phyloP scores from a whole-genome alignment of 768 basidiomycete species.

The Boletellus ananas region DNA sequence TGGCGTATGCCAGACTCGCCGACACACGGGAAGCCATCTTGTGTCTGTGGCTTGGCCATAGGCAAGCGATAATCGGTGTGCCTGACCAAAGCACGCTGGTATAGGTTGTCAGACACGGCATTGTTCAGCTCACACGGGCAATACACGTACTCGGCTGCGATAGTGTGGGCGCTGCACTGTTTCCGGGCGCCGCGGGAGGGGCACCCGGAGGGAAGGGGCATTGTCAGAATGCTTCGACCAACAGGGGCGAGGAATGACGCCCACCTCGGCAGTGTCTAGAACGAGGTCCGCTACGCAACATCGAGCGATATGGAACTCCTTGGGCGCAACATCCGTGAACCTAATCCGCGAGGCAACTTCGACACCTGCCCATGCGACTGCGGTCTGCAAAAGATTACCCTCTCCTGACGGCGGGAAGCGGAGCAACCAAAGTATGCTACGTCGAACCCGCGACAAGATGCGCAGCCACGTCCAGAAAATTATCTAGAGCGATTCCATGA shows the following conservation, averaged over 20 bases:
- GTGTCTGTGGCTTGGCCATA: slow-evolving; percentile 41
- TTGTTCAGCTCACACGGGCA: background rate
- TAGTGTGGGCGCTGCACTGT: slow-evolving; percentile 52
- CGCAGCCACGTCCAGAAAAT: slow-evolving; percentile 49
- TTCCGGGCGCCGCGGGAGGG: background rate
- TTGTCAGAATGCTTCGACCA: background rate
- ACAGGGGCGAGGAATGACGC: background rate
- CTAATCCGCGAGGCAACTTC: slow-evolving; percentile 43
- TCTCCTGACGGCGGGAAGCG: slow-evolving; percentile 50
- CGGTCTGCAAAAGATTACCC: slow-evolving; percentile 39
- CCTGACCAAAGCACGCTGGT: slow-evolving; percentile 48
- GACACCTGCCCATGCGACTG: slow-evolving; percentile 42
- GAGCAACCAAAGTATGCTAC: slow-evolving; percentile 51
- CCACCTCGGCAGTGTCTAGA: slow-evolving; percentile 49
- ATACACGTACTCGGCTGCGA: slow-evolving; percentile 43
- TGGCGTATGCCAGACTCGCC: slow-evolving; percentile 45
- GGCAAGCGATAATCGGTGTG: slow-evolving; percentile 46
- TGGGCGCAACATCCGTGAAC: slow-evolving; percentile 47
- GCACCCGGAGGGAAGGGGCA: background rate
- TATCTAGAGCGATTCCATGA: slow-evolving; percentile 21
- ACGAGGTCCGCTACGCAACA: slow-evolving; percentile 47
- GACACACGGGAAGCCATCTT: slow-evolving; percentile 53
- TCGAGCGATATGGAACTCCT: slow-evolving; percentile 43
- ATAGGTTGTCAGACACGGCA: background rate
- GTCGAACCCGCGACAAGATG: slow-evolving; percentile 40